Evolutionary conservation across 2,329 filamentous ascomycete species (phyloP).

Genomic region (Hypomyces rosellus): DNA sequence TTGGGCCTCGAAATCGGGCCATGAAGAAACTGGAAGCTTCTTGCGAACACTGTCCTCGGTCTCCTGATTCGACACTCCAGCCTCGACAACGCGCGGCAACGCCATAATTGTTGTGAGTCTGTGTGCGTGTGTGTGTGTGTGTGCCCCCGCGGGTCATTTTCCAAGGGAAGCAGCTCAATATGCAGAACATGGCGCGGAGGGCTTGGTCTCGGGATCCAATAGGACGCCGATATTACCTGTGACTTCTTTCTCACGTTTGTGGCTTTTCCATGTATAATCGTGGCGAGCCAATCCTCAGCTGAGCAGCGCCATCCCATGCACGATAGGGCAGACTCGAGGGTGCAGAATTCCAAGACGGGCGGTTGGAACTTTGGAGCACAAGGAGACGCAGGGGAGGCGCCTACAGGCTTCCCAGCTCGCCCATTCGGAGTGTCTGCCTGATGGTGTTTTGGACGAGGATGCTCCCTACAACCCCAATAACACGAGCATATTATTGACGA

Average conservation of each 20-base stretch:
- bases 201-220: too few relatives aligned
- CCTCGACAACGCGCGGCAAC: constrained; percentile 1
- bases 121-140: background rate
- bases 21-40: background rate
- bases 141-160: background rate
- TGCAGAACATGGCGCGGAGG: too few relatives aligned
- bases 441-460: background rate
- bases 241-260: background rate
- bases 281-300: constrained; percentile 9
- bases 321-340: constrained; percentile 1
- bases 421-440: background rate
- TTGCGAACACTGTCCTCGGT: background rate
- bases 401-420: background rate
- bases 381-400: background rate
- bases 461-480: background rate
- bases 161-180: background rate
- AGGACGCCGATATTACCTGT: background rate
- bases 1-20: too few relatives aligned
- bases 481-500: too few relatives aligned
- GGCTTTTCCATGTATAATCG: constrained; percentile 4
- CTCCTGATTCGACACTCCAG: background rate
- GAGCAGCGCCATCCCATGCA: constrained; percentile 7
- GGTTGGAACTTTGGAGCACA: constrained; percentile 1
- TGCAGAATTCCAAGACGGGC: background rate
- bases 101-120: background rate